A percentile compares a stretch with the other conserved stretches of the same genome.
These are phyloP conservation scores for Teunomyces tritomae DNA, from an alignment of 805 yeast genomes.

Conservation along the genomic window DNA sequence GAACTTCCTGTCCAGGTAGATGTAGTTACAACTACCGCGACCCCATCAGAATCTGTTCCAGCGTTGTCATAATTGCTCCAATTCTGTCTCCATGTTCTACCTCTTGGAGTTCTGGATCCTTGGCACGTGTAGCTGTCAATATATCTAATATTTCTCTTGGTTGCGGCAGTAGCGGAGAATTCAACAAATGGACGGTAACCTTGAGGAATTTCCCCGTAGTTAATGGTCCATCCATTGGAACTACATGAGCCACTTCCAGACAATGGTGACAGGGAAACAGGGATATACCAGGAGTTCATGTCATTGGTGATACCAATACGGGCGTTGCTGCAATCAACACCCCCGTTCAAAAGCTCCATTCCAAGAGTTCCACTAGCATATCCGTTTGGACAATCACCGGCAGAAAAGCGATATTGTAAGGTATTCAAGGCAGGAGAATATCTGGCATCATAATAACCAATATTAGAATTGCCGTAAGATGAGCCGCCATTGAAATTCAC, in stretches of 20 bases:
- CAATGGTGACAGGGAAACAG: slow-evolving; percentile 7
- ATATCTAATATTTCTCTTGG: background rate
- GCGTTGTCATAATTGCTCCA: slow-evolving; percentile 7
- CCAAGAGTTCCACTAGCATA: slow-evolving; percentile 22
- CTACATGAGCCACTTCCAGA: slow-evolving; percentile 15
- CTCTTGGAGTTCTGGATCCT: background rate
- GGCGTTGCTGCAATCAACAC: slow-evolving; percentile 19
- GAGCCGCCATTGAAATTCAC: slow-evolving; percentile 5
- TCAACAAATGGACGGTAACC: slow-evolving; percentile 22
- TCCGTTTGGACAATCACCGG: slow-evolving; percentile 20
- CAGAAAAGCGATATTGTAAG: slow-evolving; percentile 9
- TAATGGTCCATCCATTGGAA: background rate
- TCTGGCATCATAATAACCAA: slow-evolving; percentile 2
- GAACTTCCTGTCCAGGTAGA: slow-evolving; percentile 18
- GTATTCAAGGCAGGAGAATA: slow-evolving; percentile 11
- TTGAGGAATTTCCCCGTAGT: slow-evolving; percentile 23
- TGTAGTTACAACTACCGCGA: slow-evolving; percentile 7
- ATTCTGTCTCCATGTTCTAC: background rate
- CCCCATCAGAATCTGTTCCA: slow-evolving; percentile 8
- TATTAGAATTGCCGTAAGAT: background rate
- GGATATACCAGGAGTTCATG: slow-evolving; percentile 21
- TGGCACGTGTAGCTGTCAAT: slow-evolving; percentile 14
- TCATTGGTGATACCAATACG: slow-evolving; percentile 19
- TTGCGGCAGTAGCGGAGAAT: background rate
- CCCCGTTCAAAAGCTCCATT: slow-evolving; percentile 8